Evolutionary conservation across 805 yeast genomes (phyloP), one percentile per base, ranked within the genome.

Genomic region (Isabelozyma heimii): DNA sequence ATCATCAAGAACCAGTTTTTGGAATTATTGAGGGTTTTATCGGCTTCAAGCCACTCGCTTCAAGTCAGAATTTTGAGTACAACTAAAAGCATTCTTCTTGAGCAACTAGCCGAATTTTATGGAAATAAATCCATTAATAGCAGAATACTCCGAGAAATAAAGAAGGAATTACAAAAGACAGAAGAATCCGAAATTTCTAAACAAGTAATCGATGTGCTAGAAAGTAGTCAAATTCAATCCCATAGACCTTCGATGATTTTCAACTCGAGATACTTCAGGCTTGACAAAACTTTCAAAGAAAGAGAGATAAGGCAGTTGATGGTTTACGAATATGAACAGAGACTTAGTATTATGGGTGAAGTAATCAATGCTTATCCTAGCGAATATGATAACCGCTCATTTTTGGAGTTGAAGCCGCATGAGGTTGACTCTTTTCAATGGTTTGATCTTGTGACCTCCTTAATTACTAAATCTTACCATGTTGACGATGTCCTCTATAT

Each of bases 201-300:
- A 52, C 6, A 20, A 2, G 28, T 46, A 1, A 45, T 56, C 20
- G 20, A 55, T 2, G 37, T 70, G 15, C 59, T 78, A 37, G 62
- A 65, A 33, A 37, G 48, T 2, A 64, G 67, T 47, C 62, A 59
- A 5, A 56, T 78, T 5, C 66, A 73, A 1, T 55, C 63, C 28
- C 62, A 66, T 8, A 64, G 61, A 26, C 59, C 75, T 1, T 77
- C 75, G 48, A 43, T 84, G 8, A 58, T 81, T 8, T 55, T 82
- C 20, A 83, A 83, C 56, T 87, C 90, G 12, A 75, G 90, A 60
- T 63, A 69, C 76, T 47, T 74, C 61, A 54, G 67, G 67, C 28
- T 69, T 51, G 48, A 53, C 42, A n/a, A 60, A 47, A 41, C 65
- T 46, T 54, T 59, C 48, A 4, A 56, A 55, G 15, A 42, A 2